phyloP scores from a whole-genome alignment of 805 yeast genomes.

The Dipodascus albidus region DNA sequence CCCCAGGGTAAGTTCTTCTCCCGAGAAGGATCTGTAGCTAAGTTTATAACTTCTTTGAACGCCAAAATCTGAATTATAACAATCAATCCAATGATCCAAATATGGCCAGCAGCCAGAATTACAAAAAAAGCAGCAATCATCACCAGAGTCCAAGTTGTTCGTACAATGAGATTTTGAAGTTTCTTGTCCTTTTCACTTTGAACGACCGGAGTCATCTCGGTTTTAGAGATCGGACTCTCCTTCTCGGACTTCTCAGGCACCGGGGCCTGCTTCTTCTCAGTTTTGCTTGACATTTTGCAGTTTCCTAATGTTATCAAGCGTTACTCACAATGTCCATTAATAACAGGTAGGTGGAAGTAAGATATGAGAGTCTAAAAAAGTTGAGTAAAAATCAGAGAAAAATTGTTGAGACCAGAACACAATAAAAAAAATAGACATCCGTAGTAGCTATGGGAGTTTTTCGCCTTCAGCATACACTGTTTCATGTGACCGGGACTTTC shows the following conservation, averaged over 20 bases:
- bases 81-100: constrained; percentile 64
- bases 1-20: constrained; percentile 78
- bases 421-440: not conserved
- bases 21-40: constrained; percentile 74
- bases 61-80: constrained; percentile 67
- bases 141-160: constrained; percentile 88
- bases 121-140: constrained; percentile 70
- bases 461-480: not conserved
- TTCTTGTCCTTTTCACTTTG: constrained; percentile 43
- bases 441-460: not conserved
- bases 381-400: not conserved
- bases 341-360: not conserved
- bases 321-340: not conserved
- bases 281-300: not conserved
- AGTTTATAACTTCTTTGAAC: constrained; percentile 80
- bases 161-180: constrained; percentile 71
- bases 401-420: not conserved
- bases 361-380: not conserved
- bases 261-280: not conserved
- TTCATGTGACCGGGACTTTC: not conserved
- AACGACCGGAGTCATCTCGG: no score
- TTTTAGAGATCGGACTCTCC: no score
- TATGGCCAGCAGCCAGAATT: constrained; percentile 72
- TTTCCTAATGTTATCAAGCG: not conserved
- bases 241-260: not conserved